Conservation (phyloP, 345 rosid genomes). For the Brassica napus region DNA sequence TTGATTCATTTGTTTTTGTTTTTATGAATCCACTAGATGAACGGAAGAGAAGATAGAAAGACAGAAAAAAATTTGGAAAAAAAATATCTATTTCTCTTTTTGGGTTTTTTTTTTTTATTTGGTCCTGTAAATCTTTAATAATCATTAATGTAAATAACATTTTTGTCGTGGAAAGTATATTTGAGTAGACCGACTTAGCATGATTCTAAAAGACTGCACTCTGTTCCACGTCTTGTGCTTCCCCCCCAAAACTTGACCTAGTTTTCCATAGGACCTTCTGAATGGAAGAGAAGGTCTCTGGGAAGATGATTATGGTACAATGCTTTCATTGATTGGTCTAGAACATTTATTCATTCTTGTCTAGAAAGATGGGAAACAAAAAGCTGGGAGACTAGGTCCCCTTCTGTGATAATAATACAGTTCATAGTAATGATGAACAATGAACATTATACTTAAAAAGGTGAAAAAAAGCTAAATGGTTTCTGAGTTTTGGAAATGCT, state of each 20-base stretch:
- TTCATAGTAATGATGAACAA: constrained; percentile 25
- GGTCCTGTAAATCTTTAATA: constrained; percentile 9
- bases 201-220: constrained; percentile 38
- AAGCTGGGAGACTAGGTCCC: constrained; percentile 28
- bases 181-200: constrained; percentile 37
- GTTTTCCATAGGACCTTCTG: constrained; percentile 1
- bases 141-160: constrained; percentile 32
- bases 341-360: constrained; percentile 6
- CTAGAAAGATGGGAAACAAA: constrained; percentile 25
- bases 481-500: constrained; percentile 30
- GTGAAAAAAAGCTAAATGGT: constrained; percentile 28
- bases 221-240: constrained; percentile 38
- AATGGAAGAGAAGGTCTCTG: background rate
- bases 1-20: too few relatives aligned
- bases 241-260: constrained; percentile 34
- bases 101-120: background rate
- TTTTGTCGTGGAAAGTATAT: constrained; percentile 27
- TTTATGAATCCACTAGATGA: background rate
- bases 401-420: constrained; percentile 33
- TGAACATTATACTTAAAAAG: constrained; percentile 22
- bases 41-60: constrained; percentile 20
- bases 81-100: constrained; percentile 20
- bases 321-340: background rate
- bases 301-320: background rate
- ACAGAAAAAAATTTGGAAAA: background rate